Base-by-base conservation (phyloP, 2,329 filamentous ascomycete species). In the Proliferodiscus dingleyae region DNA sequence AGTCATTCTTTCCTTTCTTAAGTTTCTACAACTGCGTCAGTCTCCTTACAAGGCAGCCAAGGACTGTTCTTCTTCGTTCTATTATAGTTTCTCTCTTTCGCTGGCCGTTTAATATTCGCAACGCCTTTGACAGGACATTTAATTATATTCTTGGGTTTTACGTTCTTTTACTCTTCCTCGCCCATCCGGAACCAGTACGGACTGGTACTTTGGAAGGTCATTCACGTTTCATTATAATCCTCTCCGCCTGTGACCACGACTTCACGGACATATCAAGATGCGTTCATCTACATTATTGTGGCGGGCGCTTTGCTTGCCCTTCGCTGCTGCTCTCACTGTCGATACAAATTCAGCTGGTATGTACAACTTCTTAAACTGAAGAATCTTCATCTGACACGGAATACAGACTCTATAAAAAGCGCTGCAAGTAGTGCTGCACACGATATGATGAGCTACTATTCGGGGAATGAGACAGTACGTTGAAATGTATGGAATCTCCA, bases 371-470 rank as follows among this genome's bases (percentile, higher is more conserved):
- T 16, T 5, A 34, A 11, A 23, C 13, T 1, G 37, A 8, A 34
- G 10, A 33, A 30, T 22, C 28, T 37, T 9, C 22, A 18, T 26
- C 23, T 16, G 34, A 10, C 30, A 21, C n/a, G 23, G 29, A 7
- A 13, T 30, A 16, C 29, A 67, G 64, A 54, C 40, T 64, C 64
- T 6, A 59, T 67, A 43, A 66, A 62, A 45, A 47, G 45, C 24
- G 57, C 58, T 2, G 62, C 66, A n/a, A 61, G 59, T 43, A 60
- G 57, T 30, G 56, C 64, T 19, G 73, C 74, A 3, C 63, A 70
- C 43, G 71, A 70, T 34, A 66, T 78, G 61, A 68, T 78, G 64
- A 60, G 61, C 30, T 74, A 71, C 52, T 80, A 80, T 60, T 64
- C 64, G 41, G 76, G 76, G 30, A 75, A 79, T 51, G 57, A 70